Evolutionary conservation across 2,329 filamentous ascomycete genomes (phyloP).

Genomic region (Epichloe scottii): DNA sequence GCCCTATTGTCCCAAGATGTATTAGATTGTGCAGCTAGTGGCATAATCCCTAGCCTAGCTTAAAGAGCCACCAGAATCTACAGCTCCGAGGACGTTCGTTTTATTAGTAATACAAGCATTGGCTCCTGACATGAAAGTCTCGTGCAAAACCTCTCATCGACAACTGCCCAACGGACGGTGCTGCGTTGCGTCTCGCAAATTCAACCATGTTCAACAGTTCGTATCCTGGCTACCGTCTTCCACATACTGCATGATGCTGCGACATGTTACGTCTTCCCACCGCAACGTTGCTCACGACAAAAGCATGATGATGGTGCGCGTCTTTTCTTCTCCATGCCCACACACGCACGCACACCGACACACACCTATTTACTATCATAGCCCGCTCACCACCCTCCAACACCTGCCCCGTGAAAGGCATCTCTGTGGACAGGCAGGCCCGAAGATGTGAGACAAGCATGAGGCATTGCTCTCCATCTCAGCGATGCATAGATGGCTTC

Average conservation of each 20-base stretch:
- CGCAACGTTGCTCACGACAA: neutral
- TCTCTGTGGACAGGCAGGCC: neutral
- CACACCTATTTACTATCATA: neutral
- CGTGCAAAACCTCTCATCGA: too few species aligned
- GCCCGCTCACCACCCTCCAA: neutral
- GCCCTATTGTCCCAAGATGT: slow-evolving; percentile 15
- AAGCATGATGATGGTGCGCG: neutral
- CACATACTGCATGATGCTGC: neutral
- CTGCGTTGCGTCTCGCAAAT: neutral
- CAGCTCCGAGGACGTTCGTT: too few species aligned
- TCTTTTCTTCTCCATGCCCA: neutral
- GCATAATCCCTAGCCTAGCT: too few species aligned
- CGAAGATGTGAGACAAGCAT: slow-evolving; percentile 5
- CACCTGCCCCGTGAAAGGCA: neutral
- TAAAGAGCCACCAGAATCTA: too few species aligned
- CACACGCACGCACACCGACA: too few species aligned
- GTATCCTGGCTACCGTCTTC: neutral
- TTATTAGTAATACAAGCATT: too few species aligned
- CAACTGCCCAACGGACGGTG: too few species aligned
- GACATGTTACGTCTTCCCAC: neutral
- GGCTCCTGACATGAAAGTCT: too few species aligned
- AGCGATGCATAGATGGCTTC: too few species aligned
- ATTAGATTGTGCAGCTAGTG: neutral
- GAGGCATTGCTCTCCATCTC: slow-evolving; percentile 1
- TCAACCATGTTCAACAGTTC: neutral